Base-by-base conservation (phyloP, 352 stramenopile species). In the Phytophthora quininea region DNA sequence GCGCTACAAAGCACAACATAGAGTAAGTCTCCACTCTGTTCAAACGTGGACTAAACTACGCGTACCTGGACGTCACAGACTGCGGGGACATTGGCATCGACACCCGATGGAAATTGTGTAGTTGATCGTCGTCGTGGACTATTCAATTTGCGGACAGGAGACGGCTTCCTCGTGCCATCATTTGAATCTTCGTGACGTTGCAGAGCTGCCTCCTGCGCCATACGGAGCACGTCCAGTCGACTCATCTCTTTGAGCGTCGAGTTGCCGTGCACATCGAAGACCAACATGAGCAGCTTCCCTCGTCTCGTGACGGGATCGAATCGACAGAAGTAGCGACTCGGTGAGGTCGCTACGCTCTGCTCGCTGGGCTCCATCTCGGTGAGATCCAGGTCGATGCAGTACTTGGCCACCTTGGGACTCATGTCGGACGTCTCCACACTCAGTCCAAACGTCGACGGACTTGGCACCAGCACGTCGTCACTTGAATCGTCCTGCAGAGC, bases 161-260 rank as follows among this genome's bases (percentile, higher is more conserved):
- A 57, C 3, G 48, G 29, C 11, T 64, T 68, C 30, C 19, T 33
- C 31, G 27, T 14, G 38, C 29, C 11, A 71, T 58, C 4, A 33
- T 43, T 38, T 49, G 53, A 50, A 68, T 37, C 46, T 58, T 78
- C 1, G 10, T 40, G 35, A 24, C 19, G 19, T 24, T 24, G 19
- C 19, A 24, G 19, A 15, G 80, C 83, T 0, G 79, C 83, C 58
- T 89, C 79, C 31, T 87, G 68, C 1, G 79, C 82, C 72, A 89
- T 76, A 11, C 69, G 79, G 45, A 91, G 68, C 24, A 91, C 71
- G 14, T 90, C 77, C 0, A 74, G 32, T 19, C 79, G 79, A 45
- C 71, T 79, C 71, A 91, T 83, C 33, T 83, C 58, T 57, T 81
- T 52, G 42, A 89, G 72, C 10, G 67, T 86, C 27, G 76, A 72